phyloP scores from a whole-genome alignment of 1,284 basidiomycete genomes.

The Bjerkandera adusta region DNA sequence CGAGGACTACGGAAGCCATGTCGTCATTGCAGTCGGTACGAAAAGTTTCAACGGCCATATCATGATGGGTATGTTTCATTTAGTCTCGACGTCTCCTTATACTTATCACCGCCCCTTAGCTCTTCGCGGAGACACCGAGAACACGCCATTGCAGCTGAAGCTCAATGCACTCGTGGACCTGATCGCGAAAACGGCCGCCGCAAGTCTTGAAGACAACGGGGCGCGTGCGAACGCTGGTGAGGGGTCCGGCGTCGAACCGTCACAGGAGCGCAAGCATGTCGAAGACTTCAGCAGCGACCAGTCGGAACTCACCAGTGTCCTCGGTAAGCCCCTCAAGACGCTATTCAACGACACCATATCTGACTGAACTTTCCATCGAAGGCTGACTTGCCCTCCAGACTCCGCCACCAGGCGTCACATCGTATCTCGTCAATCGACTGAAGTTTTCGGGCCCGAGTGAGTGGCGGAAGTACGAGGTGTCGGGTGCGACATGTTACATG shows the following conservation, averaged over 20 bases:
- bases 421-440: too few species aligned
- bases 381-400: too few species aligned
- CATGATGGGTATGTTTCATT: slow-evolving; percentile 73
- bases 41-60: slow-evolving; percentile 95
- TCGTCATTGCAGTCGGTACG: slow-evolving; percentile 89
- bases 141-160: slow-evolving; percentile 93
- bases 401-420: too few species aligned
- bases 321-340: slow-evolving; percentile 61
- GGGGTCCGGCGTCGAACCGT: slow-evolving; percentile 34
- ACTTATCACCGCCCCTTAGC: slow-evolving; percentile 40
- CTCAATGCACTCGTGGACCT: slow-evolving; percentile 91
- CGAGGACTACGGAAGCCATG: slow-evolving; percentile 92
- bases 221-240: slow-evolving; percentile 75
- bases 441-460: too few species aligned
- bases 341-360: slow-evolving; percentile 89
- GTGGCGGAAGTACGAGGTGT: too few species aligned
- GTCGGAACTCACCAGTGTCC: slow-evolving; percentile 59
- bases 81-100: slow-evolving; percentile 3
- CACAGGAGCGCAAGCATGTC: slow-evolving; percentile 37
- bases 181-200: slow-evolving; percentile 86
- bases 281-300: slow-evolving; percentile 88
- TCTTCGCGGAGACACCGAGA: slow-evolving; percentile 78
- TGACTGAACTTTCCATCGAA: too few species aligned
- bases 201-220: slow-evolving; percentile 84
- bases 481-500: too few species aligned